Evolutionary conservation across 1,284 basidiomycete genomes (phyloP).

Genomic region (Phlebopus sp.): DNA sequence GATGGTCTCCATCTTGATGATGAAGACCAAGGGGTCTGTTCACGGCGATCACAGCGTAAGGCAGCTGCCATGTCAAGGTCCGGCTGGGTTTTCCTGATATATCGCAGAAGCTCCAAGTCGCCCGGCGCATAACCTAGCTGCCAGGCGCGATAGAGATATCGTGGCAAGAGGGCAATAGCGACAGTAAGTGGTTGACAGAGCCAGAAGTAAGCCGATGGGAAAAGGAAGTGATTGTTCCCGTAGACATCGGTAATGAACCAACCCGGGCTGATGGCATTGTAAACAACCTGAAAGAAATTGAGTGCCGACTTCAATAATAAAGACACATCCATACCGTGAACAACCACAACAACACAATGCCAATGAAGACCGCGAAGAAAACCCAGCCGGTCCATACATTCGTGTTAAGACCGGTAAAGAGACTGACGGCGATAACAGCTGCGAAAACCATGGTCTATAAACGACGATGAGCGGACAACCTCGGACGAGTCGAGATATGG

Average conservation of each 20-base stretch:
- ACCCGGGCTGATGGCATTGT: conserved; percentile 74
- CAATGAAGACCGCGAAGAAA: conserved; percentile 80
- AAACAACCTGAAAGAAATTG: conserved; percentile 61
- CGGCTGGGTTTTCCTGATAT: conserved; percentile 61
- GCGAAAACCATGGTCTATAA: conserved; percentile 81
- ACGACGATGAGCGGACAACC: conserved; percentile 3
- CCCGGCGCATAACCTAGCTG: conserved; percentile 73
- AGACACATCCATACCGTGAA: conserved; percentile 64
- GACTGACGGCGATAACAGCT: conserved; percentile 79
- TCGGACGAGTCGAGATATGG: conserved; percentile 3
- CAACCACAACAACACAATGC: conserved; percentile 69
- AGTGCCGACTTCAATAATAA: conserved; percentile 4
- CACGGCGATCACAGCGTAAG: conserved; percentile 27
- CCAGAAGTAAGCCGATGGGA: conserved; percentile 90
- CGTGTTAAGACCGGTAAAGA: conserved; percentile 91
- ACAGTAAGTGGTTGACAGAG: conserved; percentile 73
- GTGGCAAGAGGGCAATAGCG: conserved; percentile 73
- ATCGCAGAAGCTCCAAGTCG: conserved; percentile 83
- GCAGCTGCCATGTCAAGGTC: conserved; percentile 50
- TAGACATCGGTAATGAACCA: conserved; percentile 71
- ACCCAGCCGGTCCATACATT: conserved; percentile 94
- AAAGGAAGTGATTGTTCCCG: conserved; percentile 81
- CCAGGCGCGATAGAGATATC: conserved; percentile 77
- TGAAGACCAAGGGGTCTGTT: conserved; percentile 17
- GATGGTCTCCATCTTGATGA: conserved; percentile 22